Base-by-base conservation (phyloP, 2,329 filamentous ascomycete genomes). In the Botrytis byssoidea region DNA sequence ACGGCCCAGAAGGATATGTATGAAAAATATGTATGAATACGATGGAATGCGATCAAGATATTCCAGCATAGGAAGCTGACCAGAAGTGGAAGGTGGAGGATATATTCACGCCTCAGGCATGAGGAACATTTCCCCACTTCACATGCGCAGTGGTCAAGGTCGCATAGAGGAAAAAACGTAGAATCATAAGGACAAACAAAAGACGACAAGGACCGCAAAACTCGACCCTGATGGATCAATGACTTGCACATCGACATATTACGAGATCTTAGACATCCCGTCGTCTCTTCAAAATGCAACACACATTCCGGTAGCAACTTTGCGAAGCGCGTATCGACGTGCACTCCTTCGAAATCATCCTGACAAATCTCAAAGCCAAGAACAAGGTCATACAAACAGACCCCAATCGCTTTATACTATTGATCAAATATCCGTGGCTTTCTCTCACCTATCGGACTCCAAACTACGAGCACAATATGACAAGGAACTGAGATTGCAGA, bases 331-430 rank as follows among this genome's bases (percentile, higher is more conserved):
- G 74, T 92, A 92, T 82, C 89, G 86, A 80, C 86, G 88, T 71
- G 89, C 90, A 35, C 86, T 92, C 48, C 86, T 92, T 25, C 86
- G 85, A 76, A 86, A 92, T 83, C 90, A 92, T 81, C 90, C 90
- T 18, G 80, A 80, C 71, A 81, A 79, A 75, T 72, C 76, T n/a
- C 63, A 77, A 64, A 51, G 44, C 48, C 35, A 75, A 75, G 55
- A 25, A 74, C 59, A 12, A 32, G n/a, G 66, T 32, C 66, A 57
- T 69, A 57, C 74, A 63, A 60, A 74, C 61, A 71, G 76, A 37
- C 74, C 70, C 46, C 25, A 44, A 64, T 71, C 63, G 12, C 74
- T 75, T 37, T 89, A 85, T 80, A 88, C 88, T 2, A 83, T 92
- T 74, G 90, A 92, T 81, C 88, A 91, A 78, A 91, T 92, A 79